Base-by-base conservation (phyloP, 106 monocot species). In the Phalaenopsis equestris region DNA sequence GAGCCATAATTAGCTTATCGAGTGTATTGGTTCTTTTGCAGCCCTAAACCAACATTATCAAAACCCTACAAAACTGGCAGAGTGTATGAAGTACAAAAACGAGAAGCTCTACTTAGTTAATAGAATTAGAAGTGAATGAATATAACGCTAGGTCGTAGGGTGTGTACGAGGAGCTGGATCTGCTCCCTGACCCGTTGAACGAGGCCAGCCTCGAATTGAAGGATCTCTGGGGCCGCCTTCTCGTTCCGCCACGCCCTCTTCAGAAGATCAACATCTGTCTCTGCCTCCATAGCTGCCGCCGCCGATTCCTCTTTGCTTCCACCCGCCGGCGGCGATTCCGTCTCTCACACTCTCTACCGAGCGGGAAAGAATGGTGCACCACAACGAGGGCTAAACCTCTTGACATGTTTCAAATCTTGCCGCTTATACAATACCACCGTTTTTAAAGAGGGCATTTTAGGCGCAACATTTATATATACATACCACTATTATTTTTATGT, bases 221-320 rank as follows among this genome's bases (percentile, higher is more conserved):
- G 94, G 73, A 98, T 90, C 80, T 98, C 97, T 15, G 97, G 97
- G 16, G 94, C 78, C 21, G 91, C 93, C 83, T 96, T 96, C 96
- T 96, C 93, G 78, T 91, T 94, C 78, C 92, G 67, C 97, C 97
- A 98, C 49, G 90, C 97, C 78, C 86, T 79, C 86, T 92, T 94
- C 81, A 98, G 79, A 49, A 92, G 86, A 81, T 94, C 97, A 41
- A 94, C 92, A 80, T 97, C 97, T 1, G 94, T 90, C 6, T 83
- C 84, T 83, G 61, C 95, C 19, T n/a, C 83, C 23, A 83, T 48
- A 30, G 47, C 41, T 2, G 80, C 75, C 24, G 36, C 39, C 43
- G n/a, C 5, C 74, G 6, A 42, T 3, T 42, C 74, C 74, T 74
- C 43, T 45, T 45, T 43, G 43, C 74, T 74, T 74, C 41, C 43